phyloP scores from a whole-genome alignment of 768 basidiomycete species.

The Guyanaporus albipodus region DNA sequence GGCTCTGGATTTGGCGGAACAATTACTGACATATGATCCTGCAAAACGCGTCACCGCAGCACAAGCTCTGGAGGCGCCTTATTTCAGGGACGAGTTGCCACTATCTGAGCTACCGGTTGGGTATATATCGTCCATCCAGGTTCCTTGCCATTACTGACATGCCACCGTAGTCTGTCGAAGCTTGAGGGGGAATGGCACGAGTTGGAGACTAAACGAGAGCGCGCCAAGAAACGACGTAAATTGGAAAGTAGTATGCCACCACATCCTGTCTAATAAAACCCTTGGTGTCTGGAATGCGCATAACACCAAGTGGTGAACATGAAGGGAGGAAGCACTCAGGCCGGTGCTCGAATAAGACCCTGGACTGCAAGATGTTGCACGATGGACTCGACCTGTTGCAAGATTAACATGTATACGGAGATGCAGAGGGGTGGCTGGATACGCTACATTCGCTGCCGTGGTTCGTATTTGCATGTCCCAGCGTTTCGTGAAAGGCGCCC shows the following conservation, averaged over 20 bases:
- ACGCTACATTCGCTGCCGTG: conserved; percentile 78
- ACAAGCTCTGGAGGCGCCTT: conserved; percentile 77
- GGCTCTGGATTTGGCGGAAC: conserved; percentile 83
- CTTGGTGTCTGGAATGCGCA: conserved; percentile 18
- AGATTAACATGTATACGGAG: conserved; percentile 1
- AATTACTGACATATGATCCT: conserved; percentile 79
- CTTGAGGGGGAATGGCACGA: conserved; percentile 98
- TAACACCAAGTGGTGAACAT: conserved; percentile 7
- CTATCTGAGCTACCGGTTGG: conserved; percentile 67
- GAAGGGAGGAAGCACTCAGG: conserved; percentile 15
- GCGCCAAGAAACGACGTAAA: conserved; percentile 75
- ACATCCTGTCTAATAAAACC: conserved; percentile 31
- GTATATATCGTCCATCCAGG: conserved; percentile 43
- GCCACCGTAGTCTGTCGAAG: conserved; percentile 55
- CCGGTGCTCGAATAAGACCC: conserved; percentile 48
- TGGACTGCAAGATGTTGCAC: conserved; percentile 79
- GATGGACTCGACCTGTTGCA: conserved; percentile 70
- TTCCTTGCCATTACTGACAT: conserved; percentile 4
- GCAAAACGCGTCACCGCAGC: conserved; percentile 66
- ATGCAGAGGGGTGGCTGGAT: background rate
- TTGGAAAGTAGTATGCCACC: conserved; percentile 45
- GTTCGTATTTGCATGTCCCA: conserved; percentile 95
- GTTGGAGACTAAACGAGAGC: conserved; percentile 89
- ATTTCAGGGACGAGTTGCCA: conserved; percentile 83
- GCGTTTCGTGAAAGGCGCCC: conserved; percentile 84